Evolutionary conservation across 2,329 filamentous ascomycete species (phyloP), one percentile per base, ranked within the genome.

Genomic region (Lasiodiplodia hormozganensis): DNA sequence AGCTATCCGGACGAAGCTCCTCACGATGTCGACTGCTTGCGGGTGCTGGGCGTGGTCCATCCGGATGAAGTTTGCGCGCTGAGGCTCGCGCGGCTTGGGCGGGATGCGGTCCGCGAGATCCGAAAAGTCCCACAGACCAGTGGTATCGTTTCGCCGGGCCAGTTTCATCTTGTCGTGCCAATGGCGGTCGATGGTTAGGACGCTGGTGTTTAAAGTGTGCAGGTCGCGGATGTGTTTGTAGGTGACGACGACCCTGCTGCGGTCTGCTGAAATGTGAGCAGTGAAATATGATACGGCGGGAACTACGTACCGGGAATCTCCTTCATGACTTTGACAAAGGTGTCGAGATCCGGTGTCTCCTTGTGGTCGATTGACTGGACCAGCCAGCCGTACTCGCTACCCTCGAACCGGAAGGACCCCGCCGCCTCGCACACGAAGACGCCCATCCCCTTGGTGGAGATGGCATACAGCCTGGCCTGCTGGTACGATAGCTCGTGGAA

Each of bases 401-500:
- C 94, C 71, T 98, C 96, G 71, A 99, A 93, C 62, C 94, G 90
- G 85, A 98, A 99, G 0, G 96, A 97, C 2, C 96, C 96, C 2
- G 93, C 92, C 5, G 95, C 93, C 80, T 99, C 96, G 76, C 94
- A 98, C 69, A 98, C 91, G 77, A 93, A 99, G 21, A 99, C 94
- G 40, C 96, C 96, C 52, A 80, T 76, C 64, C 80, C 77, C 78
- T 94, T 91, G 74, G 94, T 92, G 11, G 94, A 90, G 69, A 99
- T 94, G 40, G 94, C 95, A 78, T 97, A 98, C 4, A 97, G 87
- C 11, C 96, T 90, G n/a, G 96, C 94, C 81, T 98, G 94, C 77
- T 99, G 96, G 79, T 99, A 99, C 0, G 96, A 99, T 21, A 99
- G 85, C 77, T 97, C 89, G 82, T 99, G 96, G 84, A 99, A 98